Base-by-base conservation (phyloP, 257 asterid species). In the Forsythia viridissima region DNA sequence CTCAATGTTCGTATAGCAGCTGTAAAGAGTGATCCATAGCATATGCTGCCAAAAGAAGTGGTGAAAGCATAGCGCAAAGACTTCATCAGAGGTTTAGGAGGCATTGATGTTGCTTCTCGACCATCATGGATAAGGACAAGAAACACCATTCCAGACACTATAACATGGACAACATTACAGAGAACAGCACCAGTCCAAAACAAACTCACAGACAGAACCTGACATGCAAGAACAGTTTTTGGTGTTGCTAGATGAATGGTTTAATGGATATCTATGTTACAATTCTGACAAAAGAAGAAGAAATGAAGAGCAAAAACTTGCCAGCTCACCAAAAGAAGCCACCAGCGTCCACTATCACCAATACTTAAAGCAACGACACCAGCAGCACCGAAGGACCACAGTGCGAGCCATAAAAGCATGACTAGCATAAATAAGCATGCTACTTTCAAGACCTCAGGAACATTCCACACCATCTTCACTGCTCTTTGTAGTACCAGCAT, bases 301-400 rank as follows among this genome's bases (percentile, higher is more conserved):
- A 75, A 74, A 74, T 76, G 44, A 70, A 87, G 91, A 89, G 86
- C 86, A 90, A 89, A 88, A 93, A 95, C 98, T 93, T 95, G 98
- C 98, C 97, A 83, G 93, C 98, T 93, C 98, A 95, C 99, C 99
- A 88, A 82, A 92, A 95, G 99, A 87, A 93, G 98, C 98, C 97
- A 95, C 97, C 98, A 93, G 59, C 98, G 92, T 37, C 97, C 96
- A 81, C 93, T 83, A 61, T 87, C 97, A 74, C 97, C 97, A 36
- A 87, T 81, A 84, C 97, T 91, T 74, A 89, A 86, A 71, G 98
- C 98, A 69, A 95, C 85, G 79, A 95, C 91, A 18, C 99, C 99
- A 84, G 99, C 96, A 42, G 85, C 92, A 77, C 99, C 99, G 37
- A 92, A 95, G 44, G 98, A 91, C 99, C 99, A 93, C 11, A 95